These are phyloP conservation scores for Piloderma croceum DNA, from an alignment of 768 basidiomycete genomes.

Conservation along the genomic window DNA sequence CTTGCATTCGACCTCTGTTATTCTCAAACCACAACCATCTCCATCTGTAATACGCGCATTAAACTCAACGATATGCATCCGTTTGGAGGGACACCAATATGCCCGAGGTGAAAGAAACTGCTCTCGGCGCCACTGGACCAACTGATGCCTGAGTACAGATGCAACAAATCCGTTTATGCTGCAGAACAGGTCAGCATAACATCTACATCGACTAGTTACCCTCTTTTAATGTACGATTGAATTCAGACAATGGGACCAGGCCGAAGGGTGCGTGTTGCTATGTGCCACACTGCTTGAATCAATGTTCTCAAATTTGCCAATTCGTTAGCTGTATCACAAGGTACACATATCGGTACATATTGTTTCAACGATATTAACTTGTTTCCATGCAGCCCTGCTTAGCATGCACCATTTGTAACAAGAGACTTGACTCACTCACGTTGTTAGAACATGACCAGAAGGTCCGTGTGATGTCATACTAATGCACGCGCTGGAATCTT, in stretches of 20 bases:
- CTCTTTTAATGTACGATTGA: no score
- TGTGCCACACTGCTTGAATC: slow-evolving; percentile 4
- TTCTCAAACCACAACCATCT: no score
- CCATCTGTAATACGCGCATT: no score
- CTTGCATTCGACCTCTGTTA: no score
- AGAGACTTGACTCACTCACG: slow-evolving; percentile 69
- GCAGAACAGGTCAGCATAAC: slow-evolving; percentile 68
- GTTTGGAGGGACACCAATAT: slow-evolving; percentile 65
- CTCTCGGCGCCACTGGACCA: no score
- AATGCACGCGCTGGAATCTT: not conserved
- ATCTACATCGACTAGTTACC: no score
- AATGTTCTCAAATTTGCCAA: not conserved
- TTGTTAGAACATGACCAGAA: slow-evolving; percentile 80
- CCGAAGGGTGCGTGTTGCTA: slow-evolving; percentile 57
- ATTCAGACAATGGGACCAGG: slow-evolving; percentile 78
- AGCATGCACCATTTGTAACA: slow-evolving; percentile 69
- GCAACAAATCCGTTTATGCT: slow-evolving; percentile 74
- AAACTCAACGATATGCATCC: no score
- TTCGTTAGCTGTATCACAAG: slow-evolving; percentile 70
- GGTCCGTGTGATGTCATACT: slow-evolving; percentile 42
- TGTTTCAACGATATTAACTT: slow-evolving; percentile 10
- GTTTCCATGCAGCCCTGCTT: slow-evolving; percentile 59
- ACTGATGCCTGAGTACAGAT: no score
- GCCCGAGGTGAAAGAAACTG: no score
- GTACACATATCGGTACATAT: slow-evolving; percentile 33